These are phyloP conservation scores for Schizonepeta tenuifolia DNA, from an alignment of 257 asterid species.

Conservation along the genomic window DNA sequence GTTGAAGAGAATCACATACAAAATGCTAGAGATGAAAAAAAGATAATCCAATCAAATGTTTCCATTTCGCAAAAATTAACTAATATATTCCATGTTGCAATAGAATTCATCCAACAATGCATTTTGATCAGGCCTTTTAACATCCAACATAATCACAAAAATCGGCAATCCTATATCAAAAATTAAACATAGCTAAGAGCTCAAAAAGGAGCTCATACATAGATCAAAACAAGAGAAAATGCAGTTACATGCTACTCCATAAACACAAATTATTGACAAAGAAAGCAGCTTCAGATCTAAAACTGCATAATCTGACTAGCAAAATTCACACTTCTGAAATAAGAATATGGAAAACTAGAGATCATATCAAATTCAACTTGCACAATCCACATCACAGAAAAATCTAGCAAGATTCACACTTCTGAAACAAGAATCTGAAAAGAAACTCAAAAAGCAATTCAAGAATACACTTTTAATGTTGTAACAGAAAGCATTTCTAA, in stretches of 20 bases:
- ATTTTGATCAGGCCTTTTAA: not conserved
- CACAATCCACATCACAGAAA: conserved; percentile 18
- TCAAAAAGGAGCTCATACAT: not conserved
- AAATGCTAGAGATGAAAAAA: not conserved
- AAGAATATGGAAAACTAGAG: conserved; percentile 26
- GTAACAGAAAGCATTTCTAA: not conserved
- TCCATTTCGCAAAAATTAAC: not conserved
- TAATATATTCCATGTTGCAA: not conserved
- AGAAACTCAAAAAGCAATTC: not conserved
- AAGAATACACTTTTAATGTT: not conserved
- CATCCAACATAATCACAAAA: not conserved
- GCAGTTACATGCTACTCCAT: not conserved
- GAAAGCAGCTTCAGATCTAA: conserved; percentile 40
- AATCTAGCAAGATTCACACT: conserved; percentile 20
- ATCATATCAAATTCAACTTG: conserved; percentile 40
- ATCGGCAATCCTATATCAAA: not conserved
- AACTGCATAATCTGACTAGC: no score
- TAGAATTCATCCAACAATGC: not conserved
- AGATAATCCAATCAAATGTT: not conserved
- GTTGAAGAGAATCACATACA: not conserved
- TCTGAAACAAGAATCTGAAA: not conserved
- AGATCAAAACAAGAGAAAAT: conserved; percentile 40
- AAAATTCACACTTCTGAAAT: not conserved
- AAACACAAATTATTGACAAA: conserved; percentile 17
- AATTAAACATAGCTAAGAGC: not conserved